Conservation (phyloP, 108 stramenopile genomes). For the Skeletonema grethae region DNA sequence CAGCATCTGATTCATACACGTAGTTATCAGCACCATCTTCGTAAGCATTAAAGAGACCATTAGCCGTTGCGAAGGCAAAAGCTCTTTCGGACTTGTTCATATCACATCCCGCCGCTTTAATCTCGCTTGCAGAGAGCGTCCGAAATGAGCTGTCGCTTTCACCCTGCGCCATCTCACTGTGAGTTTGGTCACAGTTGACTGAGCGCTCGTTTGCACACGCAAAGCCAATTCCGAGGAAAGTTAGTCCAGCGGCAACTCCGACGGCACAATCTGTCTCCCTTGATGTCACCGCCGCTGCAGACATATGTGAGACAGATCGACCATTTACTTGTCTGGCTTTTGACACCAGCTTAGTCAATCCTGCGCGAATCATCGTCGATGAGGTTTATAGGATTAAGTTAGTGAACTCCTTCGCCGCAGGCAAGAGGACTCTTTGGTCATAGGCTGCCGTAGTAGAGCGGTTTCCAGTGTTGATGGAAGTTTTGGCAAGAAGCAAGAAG, state of each 20-base stretch:
- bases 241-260: not conserved
- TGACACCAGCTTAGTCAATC: not conserved
- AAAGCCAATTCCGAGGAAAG: not conserved
- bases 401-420: not conserved
- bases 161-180: not conserved
- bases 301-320: not conserved
- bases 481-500: too few relatives aligned
- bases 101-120: not conserved
- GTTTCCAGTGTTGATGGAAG: too few relatives aligned
- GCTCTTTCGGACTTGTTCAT: conserved; percentile 4
- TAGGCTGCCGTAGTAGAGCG: too few relatives aligned
- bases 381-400: not conserved
- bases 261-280: not conserved
- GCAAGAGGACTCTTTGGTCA: too few relatives aligned
- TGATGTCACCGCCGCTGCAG: not conserved
- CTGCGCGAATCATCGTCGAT: not conserved
- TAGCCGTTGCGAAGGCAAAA: conserved; percentile 3
- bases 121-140: not conserved
- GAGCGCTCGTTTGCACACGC: not conserved
- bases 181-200: not conserved
- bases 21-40: conserved; percentile 9
- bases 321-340: not conserved
- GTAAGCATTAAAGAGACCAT: conserved; percentile 9
- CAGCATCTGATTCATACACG: not conserved
- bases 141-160: not conserved